phyloP scores from a whole-genome alignment of 768 basidiomycete species.

The Lentinula sp. region DNA sequence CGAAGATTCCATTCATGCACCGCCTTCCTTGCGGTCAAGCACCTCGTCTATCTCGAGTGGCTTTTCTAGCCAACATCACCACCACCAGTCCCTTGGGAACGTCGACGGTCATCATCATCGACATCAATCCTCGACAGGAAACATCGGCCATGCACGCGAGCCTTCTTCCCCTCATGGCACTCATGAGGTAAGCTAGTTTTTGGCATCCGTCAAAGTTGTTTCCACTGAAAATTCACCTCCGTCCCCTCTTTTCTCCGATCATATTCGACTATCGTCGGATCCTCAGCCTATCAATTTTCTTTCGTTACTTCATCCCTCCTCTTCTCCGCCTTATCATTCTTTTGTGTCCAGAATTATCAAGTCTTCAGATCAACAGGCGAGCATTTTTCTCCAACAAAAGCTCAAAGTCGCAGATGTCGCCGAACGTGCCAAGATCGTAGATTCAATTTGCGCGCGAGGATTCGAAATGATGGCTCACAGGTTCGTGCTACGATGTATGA shows the following conservation, averaged over 20 bases:
- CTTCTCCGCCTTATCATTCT: slow-evolving; percentile 75
- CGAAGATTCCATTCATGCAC: slow-evolving; percentile 7
- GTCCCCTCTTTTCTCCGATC: slow-evolving; percentile 12
- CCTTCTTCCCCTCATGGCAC: slow-evolving; percentile 8
- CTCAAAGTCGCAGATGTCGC: slow-evolving; percentile 77
- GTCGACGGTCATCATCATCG: not conserved
- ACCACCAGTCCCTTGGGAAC: not conserved
- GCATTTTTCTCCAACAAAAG: slow-evolving; percentile 87
- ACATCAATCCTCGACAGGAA: slow-evolving; percentile 2
- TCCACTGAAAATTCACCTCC: not conserved
- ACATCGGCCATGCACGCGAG: not conserved
- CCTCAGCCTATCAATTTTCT: slow-evolving; percentile 83
- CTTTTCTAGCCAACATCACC: not conserved
- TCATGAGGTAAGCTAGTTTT: slow-evolving; percentile 42
- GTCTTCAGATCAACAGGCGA: slow-evolving; percentile 86
- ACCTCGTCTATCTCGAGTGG: not conserved
- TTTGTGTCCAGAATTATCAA: slow-evolving; percentile 86
- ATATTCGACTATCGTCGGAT: slow-evolving; percentile 1
- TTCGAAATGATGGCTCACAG: slow-evolving; percentile 93
- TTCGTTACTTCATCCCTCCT: slow-evolving; percentile 78
- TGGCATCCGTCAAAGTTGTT: not conserved
- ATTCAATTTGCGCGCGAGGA: slow-evolving; percentile 77
- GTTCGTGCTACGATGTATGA: slow-evolving; percentile 15
- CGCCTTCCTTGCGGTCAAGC: not conserved
- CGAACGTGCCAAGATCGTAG: slow-evolving; percentile 78